A percentile compares a stretch with the other conserved stretches of the same genome.
These are phyloP conservation scores for Sporothrix sp. DNA, from an alignment of 2,329 filamentous ascomycete species.

Conservation along the genomic window DNA sequence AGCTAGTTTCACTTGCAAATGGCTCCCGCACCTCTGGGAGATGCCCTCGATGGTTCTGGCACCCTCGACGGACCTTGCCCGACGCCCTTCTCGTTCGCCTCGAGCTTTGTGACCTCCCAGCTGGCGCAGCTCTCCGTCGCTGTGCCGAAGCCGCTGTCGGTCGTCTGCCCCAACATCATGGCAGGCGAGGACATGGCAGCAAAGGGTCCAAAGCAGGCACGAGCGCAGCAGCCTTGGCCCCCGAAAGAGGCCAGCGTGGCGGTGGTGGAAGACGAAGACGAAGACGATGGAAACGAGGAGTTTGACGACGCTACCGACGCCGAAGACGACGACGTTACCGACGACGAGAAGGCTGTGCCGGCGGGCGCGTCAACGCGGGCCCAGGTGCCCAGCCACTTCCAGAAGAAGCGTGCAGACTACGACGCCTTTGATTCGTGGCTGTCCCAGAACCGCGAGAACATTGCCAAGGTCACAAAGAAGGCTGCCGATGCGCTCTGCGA, in stretches of 20 bases:
- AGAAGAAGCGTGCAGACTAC: slow-evolving; percentile 41
- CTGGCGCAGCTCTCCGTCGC: neutral
- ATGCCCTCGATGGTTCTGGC: neutral
- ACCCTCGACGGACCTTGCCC: neutral
- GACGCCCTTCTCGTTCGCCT: slow-evolving; percentile 1
- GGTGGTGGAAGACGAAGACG: too few relatives aligned
- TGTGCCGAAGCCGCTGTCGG: neutral
- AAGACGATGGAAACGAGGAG: slow-evolving; percentile 7
- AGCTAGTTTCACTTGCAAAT: neutral
- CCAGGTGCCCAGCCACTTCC: slow-evolving; percentile 23
- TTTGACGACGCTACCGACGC: slow-evolving; percentile 19
- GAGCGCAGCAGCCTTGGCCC: neutral
- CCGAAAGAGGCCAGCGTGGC: too few relatives aligned
- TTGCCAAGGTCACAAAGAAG: slow-evolving; percentile 19
- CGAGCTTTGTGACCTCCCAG: slow-evolving; percentile 4
- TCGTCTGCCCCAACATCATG: neutral
- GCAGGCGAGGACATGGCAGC: neutral
- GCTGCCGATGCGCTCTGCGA: slow-evolving; percentile 21
- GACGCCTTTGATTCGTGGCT: slow-evolving; percentile 39
- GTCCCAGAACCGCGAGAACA: slow-evolving; percentile 28
- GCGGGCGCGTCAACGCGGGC: neutral
- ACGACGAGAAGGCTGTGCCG: neutral
- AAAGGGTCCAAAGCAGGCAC: neutral
- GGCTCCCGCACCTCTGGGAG: slow-evolving; percentile 2
- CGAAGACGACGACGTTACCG: slow-evolving; percentile 17